Conservation (phyloP, 257 asterid genomes). For the Fraxinus americana region DNA sequence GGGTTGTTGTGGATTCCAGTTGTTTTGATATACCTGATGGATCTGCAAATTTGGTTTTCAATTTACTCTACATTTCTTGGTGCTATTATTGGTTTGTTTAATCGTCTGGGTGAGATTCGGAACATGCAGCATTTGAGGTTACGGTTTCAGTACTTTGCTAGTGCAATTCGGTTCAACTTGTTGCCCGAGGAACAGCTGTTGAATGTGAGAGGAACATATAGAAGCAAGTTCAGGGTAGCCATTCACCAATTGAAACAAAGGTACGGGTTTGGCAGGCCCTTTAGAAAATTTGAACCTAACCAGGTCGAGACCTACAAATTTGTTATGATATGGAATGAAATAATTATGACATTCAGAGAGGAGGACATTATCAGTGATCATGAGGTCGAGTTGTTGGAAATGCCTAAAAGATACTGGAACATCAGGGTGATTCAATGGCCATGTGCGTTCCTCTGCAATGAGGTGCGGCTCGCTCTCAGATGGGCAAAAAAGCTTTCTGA, state of each 20-base stretch:
- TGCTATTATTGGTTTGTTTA: slow-evolving; percentile 83
- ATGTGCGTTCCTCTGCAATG: slow-evolving; percentile 87
- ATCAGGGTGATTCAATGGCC: slow-evolving; percentile 98
- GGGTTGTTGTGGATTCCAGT: slow-evolving; percentile 92
- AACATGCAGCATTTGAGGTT: slow-evolving; percentile 88
- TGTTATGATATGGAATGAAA: slow-evolving; percentile 96
- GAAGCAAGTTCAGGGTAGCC: slow-evolving; percentile 78
- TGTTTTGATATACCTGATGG: slow-evolving; percentile 85
- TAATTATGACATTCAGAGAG: slow-evolving; percentile 82
- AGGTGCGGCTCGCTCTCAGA: slow-evolving; percentile 85
- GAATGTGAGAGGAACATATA: slow-evolving; percentile 67
- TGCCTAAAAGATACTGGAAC: slow-evolving; percentile 75
- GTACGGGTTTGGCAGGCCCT: slow-evolving; percentile 89
- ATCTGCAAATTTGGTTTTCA: slow-evolving; percentile 92
- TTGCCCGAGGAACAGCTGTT: slow-evolving; percentile 97
- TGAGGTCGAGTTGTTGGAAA: slow-evolving; percentile 90
- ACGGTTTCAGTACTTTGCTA: slow-evolving; percentile 96
- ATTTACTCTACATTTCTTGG: slow-evolving; percentile 90
- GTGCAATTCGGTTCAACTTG: slow-evolving; percentile 92
- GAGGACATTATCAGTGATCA: slow-evolving; percentile 85
- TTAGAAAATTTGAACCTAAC: slow-evolving; percentile 84
- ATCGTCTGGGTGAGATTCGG: slow-evolving; percentile 97
- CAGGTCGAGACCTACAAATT: slow-evolving; percentile 94
- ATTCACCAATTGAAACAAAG: slow-evolving; percentile 86
- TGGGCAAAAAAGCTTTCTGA: slow-evolving; percentile 91